Evolutionary conservation across 1,139 yeast species (phyloP).

Genomic region (Kodamaea sp.): DNA sequence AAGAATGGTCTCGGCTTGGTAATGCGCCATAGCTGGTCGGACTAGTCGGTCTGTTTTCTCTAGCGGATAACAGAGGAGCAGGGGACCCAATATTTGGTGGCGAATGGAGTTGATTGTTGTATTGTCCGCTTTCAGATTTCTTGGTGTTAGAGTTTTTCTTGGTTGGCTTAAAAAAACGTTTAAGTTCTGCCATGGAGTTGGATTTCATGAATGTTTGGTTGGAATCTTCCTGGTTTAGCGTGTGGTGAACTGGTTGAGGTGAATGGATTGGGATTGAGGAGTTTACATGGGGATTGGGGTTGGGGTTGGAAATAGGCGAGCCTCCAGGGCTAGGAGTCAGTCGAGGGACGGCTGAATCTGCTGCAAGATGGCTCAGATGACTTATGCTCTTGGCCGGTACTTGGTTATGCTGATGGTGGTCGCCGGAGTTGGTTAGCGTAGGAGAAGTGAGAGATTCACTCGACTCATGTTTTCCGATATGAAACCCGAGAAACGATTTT

Average conservation of each 20-base stretch:
- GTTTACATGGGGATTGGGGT: not conserved
- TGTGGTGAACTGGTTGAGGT: conserved; percentile 12
- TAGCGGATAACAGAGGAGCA: not conserved
- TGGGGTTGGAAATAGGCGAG: conserved; percentile 3
- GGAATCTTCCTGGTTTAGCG: conserved; percentile 28
- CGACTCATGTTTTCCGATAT: conserved; percentile 42
- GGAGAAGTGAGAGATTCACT: conserved; percentile 38
- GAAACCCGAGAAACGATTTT: conserved; percentile 30
- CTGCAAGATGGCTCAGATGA: not conserved
- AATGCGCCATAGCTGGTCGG: conserved; percentile 2
- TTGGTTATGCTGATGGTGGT: conserved; percentile 19
- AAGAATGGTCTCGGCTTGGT: conserved; percentile 34
- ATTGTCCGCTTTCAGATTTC: conserved; percentile 20
- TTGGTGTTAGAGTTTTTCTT: conserved; percentile 31
- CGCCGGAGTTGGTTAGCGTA: conserved; percentile 31
- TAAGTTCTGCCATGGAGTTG: conserved; percentile 43
- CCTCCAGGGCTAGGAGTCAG: conserved; percentile 4
- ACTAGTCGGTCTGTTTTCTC: not conserved
- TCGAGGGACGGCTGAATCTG: conserved; percentile 1
- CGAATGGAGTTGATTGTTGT: conserved; percentile 31
- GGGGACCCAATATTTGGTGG: conserved; percentile 28
- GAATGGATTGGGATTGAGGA: conserved; percentile 10
- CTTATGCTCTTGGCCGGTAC: not conserved
- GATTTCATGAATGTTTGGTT: conserved; percentile 35
- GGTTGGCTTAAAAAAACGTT: conserved; percentile 43